Conservation (phyloP, 306 rosid species). For the Boehmeria nivea region DNA sequence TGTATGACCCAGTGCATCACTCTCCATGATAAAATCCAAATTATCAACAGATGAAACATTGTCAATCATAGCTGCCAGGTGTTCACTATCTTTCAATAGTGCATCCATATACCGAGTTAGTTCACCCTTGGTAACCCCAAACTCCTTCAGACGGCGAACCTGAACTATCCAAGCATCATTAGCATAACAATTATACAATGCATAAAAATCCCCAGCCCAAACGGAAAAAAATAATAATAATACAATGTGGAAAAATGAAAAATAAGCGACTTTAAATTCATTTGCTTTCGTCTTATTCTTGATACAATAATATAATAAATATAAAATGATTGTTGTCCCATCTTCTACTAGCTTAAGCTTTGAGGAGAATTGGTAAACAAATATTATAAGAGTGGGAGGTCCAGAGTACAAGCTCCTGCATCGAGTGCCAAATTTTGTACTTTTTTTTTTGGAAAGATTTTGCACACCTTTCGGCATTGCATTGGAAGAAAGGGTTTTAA, state of each 20-base stretch:
- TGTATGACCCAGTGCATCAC: slow-evolving; percentile 89
- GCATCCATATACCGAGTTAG: slow-evolving; percentile 95
- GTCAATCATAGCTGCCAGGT: slow-evolving; percentile 96
- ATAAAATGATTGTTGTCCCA: too few species aligned
- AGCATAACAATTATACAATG: slow-evolving; percentile 1
- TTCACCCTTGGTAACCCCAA: slow-evolving; percentile 98
- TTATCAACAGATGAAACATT: slow-evolving; percentile 98
- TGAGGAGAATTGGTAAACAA: too few species aligned
- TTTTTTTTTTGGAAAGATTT: too few species aligned
- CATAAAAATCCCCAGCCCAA: too few species aligned
- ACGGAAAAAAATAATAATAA: neutral
- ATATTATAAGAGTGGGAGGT: too few species aligned
- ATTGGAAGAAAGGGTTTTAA: too few species aligned
- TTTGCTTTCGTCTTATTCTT: neutral
- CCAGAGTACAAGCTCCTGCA: too few species aligned
- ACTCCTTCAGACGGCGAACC: slow-evolving; percentile 96
- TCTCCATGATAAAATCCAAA: slow-evolving; percentile 98
- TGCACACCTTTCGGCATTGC: too few species aligned
- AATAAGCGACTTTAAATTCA: neutral
- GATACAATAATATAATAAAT: neutral
- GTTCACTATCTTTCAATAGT: slow-evolving; percentile 92
- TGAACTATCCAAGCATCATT: slow-evolving; percentile 29
- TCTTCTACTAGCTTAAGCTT: too few species aligned
- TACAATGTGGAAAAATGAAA: slow-evolving; percentile 6
- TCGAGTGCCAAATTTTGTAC: too few species aligned